Base-by-base conservation (phyloP, 2,329 filamentous ascomycete species). In the Monosporascus sp. region DNA sequence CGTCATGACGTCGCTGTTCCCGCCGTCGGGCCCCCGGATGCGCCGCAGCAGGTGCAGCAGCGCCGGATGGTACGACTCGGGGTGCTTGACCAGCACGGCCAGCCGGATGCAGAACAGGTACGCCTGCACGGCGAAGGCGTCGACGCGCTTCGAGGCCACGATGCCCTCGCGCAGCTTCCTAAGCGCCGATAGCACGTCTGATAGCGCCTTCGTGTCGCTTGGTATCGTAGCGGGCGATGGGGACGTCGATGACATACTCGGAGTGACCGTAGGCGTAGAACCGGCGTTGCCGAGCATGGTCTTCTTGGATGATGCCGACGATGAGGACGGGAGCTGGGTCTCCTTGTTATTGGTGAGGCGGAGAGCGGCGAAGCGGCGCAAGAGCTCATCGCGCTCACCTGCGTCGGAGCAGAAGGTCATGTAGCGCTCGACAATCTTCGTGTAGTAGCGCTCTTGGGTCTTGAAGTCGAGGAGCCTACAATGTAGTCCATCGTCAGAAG, bases 141-240 rank as follows among this genome's bases (percentile, higher is more conserved):
- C 89, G 37, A 79, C 76, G 20, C 92, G 84, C 51, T 85, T 83
- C 8, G 88, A 86, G 14, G 89, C 89, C 3, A 96, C 83, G 48
- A 97, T 86, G 24, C 87, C 92, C 74, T 99, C 94, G 53, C 94
- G 85, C 35, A 99, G 82, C 70, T 97, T 97, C 57, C 94, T 86
- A 67, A 97, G 86, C 3, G 93, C 89, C 63, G 89, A 82, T 51
- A 97, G 78, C 50, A 97, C 84, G 20, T 82, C 83, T 2, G 86
- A 81, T 31, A 97, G 79, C 59, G 88, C 85, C 60, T 83, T 81
- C 14, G 81, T 79, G 53, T 80, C 75, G 60, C 60, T 70, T 53
- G 62, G 60, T 43, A 54, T 62, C 15, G 52, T 60, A 28, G 53
- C 56, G 14, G 64, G 58, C 44, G 55, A 51, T n/a, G 49, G 57